Base-by-base conservation (phyloP, 345 rosid species). In the Leavenworthia alabamica region DNA sequence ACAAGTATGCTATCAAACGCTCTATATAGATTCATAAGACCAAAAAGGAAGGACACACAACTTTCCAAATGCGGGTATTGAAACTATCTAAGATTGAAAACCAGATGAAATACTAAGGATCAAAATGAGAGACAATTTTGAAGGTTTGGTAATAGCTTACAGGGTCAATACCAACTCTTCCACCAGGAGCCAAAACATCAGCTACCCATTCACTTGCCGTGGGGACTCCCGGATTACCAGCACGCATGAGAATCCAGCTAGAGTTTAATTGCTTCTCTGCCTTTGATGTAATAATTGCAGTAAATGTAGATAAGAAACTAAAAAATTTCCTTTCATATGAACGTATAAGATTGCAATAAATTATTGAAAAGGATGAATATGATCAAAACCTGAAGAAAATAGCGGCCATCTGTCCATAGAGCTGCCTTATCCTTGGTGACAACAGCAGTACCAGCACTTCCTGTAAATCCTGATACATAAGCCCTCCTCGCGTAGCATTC, bases 331-430 rank as follows among this genome's bases (percentile, higher is more conserved):
- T 6, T 54, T 27, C 42, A 48, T 33, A 35, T 44, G 10, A 49
- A 7, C 44, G 7, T 36, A 42, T 11, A 31, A 17, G 43, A 51
- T 6, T 8, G 5, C 37, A 42, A 55, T 23, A 14, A 40, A 39
- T 9, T 9, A 4, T 39, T 20, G 1, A 56, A 49, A 22, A 19
- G 8, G 32, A 16, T 42, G 24, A 54, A 39, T 45, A 31, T 11
- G 55, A 41, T 27, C 36, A 42, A 59, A 66, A 89, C 98, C 98
- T 89, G 98, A 67, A 92, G 96, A 85, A 92, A 92, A 64, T 92
- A 92, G 24, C 98, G 88, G 31, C 96, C 96, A 65, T 92, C 98
- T 2, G 98, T 92, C 98, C 98, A 92, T 6, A 92, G 77, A 67
- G 93, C 95, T 13, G 98, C 98, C 64, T 85, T 86, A 62, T 86